These are phyloP conservation scores for Arthrobotrys iridis DNA, from an alignment of 2,329 filamentous ascomycete species.

Conservation along the genomic window DNA sequence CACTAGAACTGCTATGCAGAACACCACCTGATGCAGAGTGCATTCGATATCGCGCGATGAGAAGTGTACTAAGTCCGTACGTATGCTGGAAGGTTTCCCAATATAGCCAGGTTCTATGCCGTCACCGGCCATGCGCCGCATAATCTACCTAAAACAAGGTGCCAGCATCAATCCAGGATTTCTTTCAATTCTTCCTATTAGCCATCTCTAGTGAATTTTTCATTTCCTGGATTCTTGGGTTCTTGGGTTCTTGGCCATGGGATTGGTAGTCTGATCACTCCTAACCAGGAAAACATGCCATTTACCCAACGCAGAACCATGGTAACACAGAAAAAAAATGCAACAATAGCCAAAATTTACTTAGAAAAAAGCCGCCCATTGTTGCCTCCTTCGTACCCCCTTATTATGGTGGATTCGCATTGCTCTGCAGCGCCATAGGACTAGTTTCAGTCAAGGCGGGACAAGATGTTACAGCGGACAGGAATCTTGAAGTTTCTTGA, in stretches of 20 bases:
- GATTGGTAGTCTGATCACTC: constrained; percentile 12
- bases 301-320: constrained; percentile 39
- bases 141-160: constrained; percentile 14
- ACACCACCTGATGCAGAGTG: not conserved
- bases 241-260: constrained; percentile 17
- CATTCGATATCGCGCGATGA: too few relatives aligned
- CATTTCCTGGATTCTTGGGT: not conserved
- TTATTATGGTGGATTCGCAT: not conserved
- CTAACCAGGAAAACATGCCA: constrained; percentile 25
- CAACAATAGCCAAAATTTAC: constrained; percentile 23
- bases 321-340: constrained; percentile 17
- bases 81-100: not conserved
- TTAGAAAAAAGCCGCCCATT: not conserved
- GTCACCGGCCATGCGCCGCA: not conserved
- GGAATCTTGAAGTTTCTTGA: constrained; percentile 27
- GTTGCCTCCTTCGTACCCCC: not conserved
- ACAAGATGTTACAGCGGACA: constrained; percentile 7
- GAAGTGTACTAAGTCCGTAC: too few relatives aligned
- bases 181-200: not conserved
- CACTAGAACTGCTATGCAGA: not conserved
- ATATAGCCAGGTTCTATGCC: not conserved
- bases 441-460: constrained; percentile 25
- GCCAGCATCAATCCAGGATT: not conserved
- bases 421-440: not conserved
- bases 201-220: not conserved